A percentile compares a stretch with the other conserved stretches of the same genome.
Conservation (phyloP, 2,329 filamentous ascomycete genomes). For the Pseudogymnoascus sp. region DNA sequence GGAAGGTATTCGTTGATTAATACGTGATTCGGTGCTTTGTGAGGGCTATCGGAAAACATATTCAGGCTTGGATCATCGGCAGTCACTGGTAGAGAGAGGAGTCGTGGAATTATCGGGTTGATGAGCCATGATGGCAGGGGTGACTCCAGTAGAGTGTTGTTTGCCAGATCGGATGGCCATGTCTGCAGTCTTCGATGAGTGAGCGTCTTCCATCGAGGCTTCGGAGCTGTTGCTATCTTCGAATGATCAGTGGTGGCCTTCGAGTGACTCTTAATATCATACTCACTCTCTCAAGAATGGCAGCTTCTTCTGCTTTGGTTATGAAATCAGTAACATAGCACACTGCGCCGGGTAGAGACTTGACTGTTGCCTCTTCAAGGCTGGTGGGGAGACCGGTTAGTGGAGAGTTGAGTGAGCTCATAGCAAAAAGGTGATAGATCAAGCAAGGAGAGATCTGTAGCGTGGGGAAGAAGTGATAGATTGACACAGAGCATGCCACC, state of each 20-base stretch:
- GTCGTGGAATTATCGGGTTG: slow-evolving; percentile 56
- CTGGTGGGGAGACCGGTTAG: slow-evolving; percentile 33
- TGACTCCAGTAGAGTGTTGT: slow-evolving; percentile 65
- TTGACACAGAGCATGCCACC: slow-evolving; percentile 12
- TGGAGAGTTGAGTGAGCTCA: neutral
- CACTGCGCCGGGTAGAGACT: slow-evolving; percentile 50
- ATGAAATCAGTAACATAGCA: slow-evolving; percentile 89
- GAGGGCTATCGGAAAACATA: slow-evolving; percentile 57
- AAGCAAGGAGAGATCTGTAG: neutral
- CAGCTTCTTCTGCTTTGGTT: slow-evolving; percentile 60
- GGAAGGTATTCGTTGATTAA: slow-evolving; percentile 86
- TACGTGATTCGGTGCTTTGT: slow-evolving; percentile 76
- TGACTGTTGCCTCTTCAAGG: slow-evolving; percentile 45
- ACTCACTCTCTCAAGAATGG: slow-evolving; percentile 60
- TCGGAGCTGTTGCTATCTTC: slow-evolving; percentile 53
- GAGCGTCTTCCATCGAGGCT: slow-evolving; percentile 76
- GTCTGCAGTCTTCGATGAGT: slow-evolving; percentile 85
- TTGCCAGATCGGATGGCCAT: slow-evolving; percentile 75
- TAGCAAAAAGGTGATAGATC: slow-evolving; percentile 8
- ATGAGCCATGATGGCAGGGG: slow-evolving; percentile 69
- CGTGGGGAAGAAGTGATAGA: neutral
- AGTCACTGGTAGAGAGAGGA: slow-evolving; percentile 41
- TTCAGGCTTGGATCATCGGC: slow-evolving; percentile 25
- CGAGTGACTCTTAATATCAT: neutral
- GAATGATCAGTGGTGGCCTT: neutral